Evolutionary conservation across 495 filamentous ascomycete species (phyloP).

Genomic region (Geoglossum glabrum): DNA sequence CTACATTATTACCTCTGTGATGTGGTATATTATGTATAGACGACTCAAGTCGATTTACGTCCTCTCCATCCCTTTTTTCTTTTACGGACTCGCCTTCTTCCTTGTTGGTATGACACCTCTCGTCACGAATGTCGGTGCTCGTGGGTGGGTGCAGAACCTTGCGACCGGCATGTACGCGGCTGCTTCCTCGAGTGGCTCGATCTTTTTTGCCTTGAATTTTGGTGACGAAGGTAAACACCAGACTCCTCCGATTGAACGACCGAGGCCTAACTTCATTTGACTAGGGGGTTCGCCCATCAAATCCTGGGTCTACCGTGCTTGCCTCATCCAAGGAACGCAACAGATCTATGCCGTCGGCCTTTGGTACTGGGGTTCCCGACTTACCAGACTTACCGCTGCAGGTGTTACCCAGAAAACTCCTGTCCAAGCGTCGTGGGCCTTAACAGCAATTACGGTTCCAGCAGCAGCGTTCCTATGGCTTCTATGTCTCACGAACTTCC

Average conservation of each 20-base stretch:
- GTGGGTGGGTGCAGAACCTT: constrained; percentile 32
- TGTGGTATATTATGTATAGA: constrained; percentile 43
- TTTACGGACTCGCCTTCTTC: constrained; percentile 42
- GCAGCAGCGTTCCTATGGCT: constrained; percentile 30
- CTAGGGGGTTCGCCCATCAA: constrained; percentile 34
- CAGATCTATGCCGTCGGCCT: constrained; percentile 42
- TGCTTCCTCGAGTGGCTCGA: constrained; percentile 36
- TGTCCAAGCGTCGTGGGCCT: constrained; percentile 11
- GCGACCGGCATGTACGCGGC: constrained; percentile 39
- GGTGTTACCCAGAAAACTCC: constrained; percentile 15
- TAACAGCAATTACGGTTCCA: constrained; percentile 28
- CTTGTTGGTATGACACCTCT: constrained; percentile 45
- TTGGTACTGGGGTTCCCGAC: constrained; percentile 42
- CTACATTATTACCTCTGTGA: constrained; percentile 37
- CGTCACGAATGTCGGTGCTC: constrained; percentile 15
- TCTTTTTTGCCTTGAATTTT: constrained; percentile 50
- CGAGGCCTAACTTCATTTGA: background rate
- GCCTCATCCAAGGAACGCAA: constrained; percentile 40
- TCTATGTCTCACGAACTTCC: constrained; percentile 29
- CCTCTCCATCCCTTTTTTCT: constrained; percentile 35
- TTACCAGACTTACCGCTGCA: constrained; percentile 16
- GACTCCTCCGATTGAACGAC: too few species aligned
- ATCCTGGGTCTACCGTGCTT: constrained; percentile 44
- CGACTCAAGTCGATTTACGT: constrained; percentile 33
- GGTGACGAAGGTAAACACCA: constrained; percentile 30